Evolutionary conservation across 2,329 filamentous ascomycete species (phyloP).

Genomic region (Eutypa lata): DNA sequence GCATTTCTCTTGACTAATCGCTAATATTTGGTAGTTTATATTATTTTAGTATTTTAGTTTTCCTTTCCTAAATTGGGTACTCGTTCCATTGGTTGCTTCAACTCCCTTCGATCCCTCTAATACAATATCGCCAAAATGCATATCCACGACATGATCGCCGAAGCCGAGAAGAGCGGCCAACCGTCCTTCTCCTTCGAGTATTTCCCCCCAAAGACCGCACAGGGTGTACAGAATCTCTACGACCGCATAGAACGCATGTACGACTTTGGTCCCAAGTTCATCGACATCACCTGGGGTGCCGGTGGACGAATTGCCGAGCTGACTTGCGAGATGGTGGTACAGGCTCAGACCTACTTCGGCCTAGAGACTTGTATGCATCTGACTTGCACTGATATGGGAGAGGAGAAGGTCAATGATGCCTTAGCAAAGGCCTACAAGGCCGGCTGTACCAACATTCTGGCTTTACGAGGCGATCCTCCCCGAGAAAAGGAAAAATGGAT

Average conservation of each 20-base stretch:
- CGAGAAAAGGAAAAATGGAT: slow-evolving; percentile 93
- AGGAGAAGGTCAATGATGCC: slow-evolving; percentile 85
- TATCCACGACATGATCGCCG: slow-evolving; percentile 85
- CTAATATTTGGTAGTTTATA: background rate
- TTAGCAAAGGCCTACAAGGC: slow-evolving; percentile 86
- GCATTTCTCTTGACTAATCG: background rate
- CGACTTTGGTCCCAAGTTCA: slow-evolving; percentile 86
- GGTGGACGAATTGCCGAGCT: slow-evolving; percentile 87
- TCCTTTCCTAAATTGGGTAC: background rate
- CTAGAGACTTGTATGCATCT: slow-evolving; percentile 99
- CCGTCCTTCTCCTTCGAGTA: slow-evolving; percentile 99
- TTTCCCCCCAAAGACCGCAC: slow-evolving; percentile 95
- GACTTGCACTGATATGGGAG: slow-evolving; percentile 97
- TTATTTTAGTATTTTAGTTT: background rate
- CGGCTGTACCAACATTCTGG: slow-evolving; percentile 95
- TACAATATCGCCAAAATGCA: slow-evolving; percentile 67
- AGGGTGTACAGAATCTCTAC: slow-evolving; percentile 98
- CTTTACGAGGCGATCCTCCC: slow-evolving; percentile 88
- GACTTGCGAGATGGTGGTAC: slow-evolving; percentile 95
- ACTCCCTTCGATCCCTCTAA: background rate
- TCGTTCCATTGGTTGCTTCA: background rate
- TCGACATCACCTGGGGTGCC: slow-evolving; percentile 98
- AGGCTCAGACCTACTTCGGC: slow-evolving; percentile 91
- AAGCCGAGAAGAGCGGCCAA: slow-evolving; percentile 73
- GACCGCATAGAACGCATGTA: slow-evolving; percentile 99